Evolutionary conservation across 164 flowering plant genomes (phyloP).

Genomic region (Litsea cubeba): DNA sequence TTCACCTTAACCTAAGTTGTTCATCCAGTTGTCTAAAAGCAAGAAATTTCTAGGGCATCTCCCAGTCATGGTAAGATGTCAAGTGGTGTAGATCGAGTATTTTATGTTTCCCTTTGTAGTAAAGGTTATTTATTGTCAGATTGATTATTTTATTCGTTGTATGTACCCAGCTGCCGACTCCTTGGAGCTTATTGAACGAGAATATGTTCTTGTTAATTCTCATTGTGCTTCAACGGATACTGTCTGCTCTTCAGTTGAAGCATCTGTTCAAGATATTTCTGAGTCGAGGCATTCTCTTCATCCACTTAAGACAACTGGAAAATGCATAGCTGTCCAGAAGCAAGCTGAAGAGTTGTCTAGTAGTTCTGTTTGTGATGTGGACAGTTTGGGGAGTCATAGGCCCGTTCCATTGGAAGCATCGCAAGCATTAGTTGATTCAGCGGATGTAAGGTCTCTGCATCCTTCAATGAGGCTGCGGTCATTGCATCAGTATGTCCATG

Average conservation of each 20-base stretch:
- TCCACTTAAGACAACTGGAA: constrained; percentile 19
- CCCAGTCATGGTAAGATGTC: no score
- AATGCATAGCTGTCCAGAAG: constrained; percentile 11
- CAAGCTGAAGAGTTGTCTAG: constrained; percentile 15
- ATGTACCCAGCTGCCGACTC: constrained; percentile 40
- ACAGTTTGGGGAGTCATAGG: constrained; percentile 10
- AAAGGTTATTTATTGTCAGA: neutral
- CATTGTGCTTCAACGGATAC: constrained; percentile 36
- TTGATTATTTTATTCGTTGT: neutral
- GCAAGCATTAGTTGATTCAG: constrained; percentile 15
- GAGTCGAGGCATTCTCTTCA: constrained; percentile 11
- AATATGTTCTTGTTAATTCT: constrained; percentile 50
- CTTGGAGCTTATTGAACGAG: constrained; percentile 46
- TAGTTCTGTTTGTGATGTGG: constrained; percentile 17
- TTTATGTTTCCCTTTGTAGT: neutral
- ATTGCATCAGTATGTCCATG: constrained; percentile 32
- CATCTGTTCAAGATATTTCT: constrained; percentile 28
- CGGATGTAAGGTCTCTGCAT: constrained; percentile 32
- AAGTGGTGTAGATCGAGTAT: neutral
- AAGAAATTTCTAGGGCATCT: no score
- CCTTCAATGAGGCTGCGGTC: constrained; percentile 39
- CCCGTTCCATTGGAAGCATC: constrained; percentile 20
- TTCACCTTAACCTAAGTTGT: no score
- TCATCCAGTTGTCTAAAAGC: no score
- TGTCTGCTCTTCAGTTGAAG: constrained; percentile 32